Conservation (phyloP, 2,329 filamentous ascomycete species). For the Ascochyta fabae region DNA sequence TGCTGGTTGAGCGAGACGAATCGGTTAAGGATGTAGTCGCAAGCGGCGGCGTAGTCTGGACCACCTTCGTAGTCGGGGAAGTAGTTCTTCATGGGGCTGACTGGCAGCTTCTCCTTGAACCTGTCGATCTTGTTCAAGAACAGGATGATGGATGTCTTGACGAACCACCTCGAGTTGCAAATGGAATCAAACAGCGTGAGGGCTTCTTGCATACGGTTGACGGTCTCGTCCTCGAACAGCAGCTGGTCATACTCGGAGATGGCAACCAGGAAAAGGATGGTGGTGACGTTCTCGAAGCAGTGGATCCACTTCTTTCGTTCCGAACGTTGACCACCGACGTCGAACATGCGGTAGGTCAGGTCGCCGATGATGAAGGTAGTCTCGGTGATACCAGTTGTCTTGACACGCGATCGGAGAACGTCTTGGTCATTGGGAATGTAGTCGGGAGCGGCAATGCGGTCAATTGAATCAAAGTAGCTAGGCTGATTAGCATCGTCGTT, state of each 20-base stretch:
- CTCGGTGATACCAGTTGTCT: conserved; percentile 97
- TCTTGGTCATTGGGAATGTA: conserved; percentile 97
- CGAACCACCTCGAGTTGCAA: conserved; percentile 75
- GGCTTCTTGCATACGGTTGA: conserved; percentile 76
- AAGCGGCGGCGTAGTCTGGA: conserved; percentile 92
- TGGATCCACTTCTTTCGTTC: conserved; percentile 99
- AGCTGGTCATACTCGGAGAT: conserved; percentile 98
- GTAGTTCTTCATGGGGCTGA: conserved; percentile 78
- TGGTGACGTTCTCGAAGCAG: conserved; percentile 97
- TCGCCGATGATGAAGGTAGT: conserved; percentile 96
- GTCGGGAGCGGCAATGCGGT: conserved; percentile 86
- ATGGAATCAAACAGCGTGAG: conserved; percentile 75
- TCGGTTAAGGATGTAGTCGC: conserved; percentile 98
- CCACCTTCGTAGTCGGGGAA: conserved; percentile 83
- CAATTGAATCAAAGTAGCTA: conserved; percentile 95
- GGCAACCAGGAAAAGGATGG: conserved; percentile 94
- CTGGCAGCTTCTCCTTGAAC: conserved; percentile 76
- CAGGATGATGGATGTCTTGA: conserved; percentile 74
- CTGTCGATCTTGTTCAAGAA: conserved; percentile 79
- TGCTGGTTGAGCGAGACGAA: conserved; percentile 99
- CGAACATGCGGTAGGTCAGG: conserved; percentile 95
- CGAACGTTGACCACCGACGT: conserved; percentile 92
- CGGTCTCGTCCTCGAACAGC: conserved; percentile 93
- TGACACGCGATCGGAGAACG: conserved; percentile 92
- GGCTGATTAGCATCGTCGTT: conserved; percentile 22